Conservation (phyloP, 306 rosid species). For the Oxytropis ochrocephala region DNA sequence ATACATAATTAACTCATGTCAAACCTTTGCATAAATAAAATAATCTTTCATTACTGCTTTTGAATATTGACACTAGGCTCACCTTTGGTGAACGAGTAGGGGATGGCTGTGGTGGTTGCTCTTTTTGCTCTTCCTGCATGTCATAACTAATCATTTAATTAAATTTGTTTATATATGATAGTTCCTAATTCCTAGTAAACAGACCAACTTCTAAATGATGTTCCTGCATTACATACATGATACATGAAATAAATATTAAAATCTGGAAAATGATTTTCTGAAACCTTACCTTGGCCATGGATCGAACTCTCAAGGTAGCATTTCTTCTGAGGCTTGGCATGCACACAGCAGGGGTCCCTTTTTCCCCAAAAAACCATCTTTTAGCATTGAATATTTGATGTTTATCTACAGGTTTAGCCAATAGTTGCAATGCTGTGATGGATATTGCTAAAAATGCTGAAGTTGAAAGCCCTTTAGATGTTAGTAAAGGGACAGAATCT, state of each 20-base stretch:
- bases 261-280: neutral
- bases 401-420: conserved; percentile 26
- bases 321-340: conserved; percentile 4
- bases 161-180: too few relatives aligned
- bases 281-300: conserved; percentile 35
- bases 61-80: too few relatives aligned
- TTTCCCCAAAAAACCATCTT: too few relatives aligned
- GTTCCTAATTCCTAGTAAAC: neutral
- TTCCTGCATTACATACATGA: neutral
- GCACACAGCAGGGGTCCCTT: conserved; percentile 19
- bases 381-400: conserved; percentile 4
- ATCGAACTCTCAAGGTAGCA: conserved; percentile 21
- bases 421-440: conserved; percentile 11
- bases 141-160: neutral
- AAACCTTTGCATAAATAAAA: too few relatives aligned
- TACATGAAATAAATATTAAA: too few relatives aligned
- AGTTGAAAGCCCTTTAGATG: conserved; percentile 8
- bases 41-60: too few relatives aligned
- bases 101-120: neutral
- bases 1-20: too few relatives aligned
- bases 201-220: neutral
- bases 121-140: conserved; percentile 10
- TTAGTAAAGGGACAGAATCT: conserved; percentile 15
- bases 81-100: too few relatives aligned
- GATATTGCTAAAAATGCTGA: conserved; percentile 5